Base-by-base conservation (phyloP, 2,329 filamentous ascomycete genomes). In the Calycina herbarum region DNA sequence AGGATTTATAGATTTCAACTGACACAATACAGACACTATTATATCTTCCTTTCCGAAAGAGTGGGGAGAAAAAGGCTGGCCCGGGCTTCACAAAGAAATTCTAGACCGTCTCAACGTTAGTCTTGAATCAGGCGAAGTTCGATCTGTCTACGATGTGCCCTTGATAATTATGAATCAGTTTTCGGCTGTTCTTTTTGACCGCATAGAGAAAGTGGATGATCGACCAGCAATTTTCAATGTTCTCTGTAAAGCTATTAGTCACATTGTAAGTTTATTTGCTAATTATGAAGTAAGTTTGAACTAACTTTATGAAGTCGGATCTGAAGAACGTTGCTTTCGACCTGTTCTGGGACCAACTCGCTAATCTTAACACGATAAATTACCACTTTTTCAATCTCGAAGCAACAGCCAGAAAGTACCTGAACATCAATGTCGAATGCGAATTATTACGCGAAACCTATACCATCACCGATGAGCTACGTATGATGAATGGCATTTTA, bases 391-490 rank as follows among this genome's bases (percentile, higher is more conserved):
- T 33, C 8, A 42, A 61, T 42, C 48, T 61, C 40, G 59, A 61
- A 54, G 40, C 24, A 3, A 54, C 59, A n/a, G 59, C 59, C 33
- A 38, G 59, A 33, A 31, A 27, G 2, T 61, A 61, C 29, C 27
- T 62, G 27, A 57, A 62, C 17, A 57, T 62, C 45, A 62, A 62
- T 15, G 66, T 65, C 0, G 80, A 82, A 65, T 78, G 78, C 0
- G 72, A 73, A 27, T 70, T 82, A 0, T 76, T 81, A 40, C 68
- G 72, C 0, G 80, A 82, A 59, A 76, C 80, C 17, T 78, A 81
- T 35, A 80, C 82, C 35, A 80, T 82, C n/a, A 67, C 79, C 0
- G 80, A 82, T 5, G 81, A 83, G 65, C 73, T 83, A 0, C 76
- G 78, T 1, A 82, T 83, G 40, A 81, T 83, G 78, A 66, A 78